phyloP scores from a whole-genome alignment of 2,329 filamentous ascomycete genomes.

The Ceratocystis huliohia region DNA sequence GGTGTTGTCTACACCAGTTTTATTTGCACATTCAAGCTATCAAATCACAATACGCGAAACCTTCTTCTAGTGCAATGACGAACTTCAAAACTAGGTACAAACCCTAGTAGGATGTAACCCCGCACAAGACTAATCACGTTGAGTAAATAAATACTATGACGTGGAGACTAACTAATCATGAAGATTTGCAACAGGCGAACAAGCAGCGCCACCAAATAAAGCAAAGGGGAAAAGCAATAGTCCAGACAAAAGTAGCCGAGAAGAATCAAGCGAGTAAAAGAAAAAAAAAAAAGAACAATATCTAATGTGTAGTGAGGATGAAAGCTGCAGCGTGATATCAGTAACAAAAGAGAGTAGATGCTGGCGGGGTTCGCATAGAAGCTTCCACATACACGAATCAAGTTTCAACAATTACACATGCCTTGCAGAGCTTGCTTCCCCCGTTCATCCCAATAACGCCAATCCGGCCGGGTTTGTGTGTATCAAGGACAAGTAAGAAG shows the following conservation, averaged over 20 bases:
- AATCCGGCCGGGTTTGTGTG: neutral
- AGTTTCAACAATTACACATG: neutral
- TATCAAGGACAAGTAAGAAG: conserved; percentile 4
- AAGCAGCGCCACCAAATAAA: neutral
- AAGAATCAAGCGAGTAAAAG: neutral
- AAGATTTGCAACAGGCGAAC: neutral
- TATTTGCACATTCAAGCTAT: neutral
- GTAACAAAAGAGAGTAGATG: neutral
- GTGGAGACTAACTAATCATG: neutral
- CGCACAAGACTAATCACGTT: neutral
- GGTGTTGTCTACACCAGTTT: neutral
- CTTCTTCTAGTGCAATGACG: neutral
- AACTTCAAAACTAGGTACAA: neutral
- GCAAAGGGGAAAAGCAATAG: conserved; percentile 4
- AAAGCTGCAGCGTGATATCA: neutral
- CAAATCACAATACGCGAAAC: neutral
- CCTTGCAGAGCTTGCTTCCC: neutral
- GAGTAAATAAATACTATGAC: neutral
- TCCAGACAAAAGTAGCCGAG: neutral
- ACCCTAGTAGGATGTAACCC: neutral
- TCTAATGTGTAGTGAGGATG: conserved; percentile 4
- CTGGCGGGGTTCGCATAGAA: neutral
- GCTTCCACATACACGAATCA: neutral
- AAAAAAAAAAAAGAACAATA: neutral
- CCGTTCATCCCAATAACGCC: neutral